Evolutionary conservation across 2,329 filamentous ascomycete genomes (phyloP).

Genomic region (Arthrinium phaeospermum): DNA sequence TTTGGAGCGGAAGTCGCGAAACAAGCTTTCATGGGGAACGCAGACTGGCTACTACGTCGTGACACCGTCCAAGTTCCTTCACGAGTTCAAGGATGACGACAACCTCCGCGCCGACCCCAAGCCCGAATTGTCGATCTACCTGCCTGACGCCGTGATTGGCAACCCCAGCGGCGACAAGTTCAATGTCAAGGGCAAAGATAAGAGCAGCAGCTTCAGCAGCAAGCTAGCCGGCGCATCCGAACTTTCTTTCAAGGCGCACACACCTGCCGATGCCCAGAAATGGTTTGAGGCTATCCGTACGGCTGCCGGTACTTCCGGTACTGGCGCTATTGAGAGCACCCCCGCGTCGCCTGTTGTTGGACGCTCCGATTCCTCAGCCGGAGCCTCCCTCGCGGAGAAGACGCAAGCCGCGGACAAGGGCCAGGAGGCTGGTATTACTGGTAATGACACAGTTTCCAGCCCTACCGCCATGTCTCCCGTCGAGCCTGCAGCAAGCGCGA

Average conservation of each 20-base stretch:
- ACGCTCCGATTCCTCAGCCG: slow-evolving; percentile 28
- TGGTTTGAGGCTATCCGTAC: slow-evolving; percentile 79
- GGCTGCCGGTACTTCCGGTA: slow-evolving; percentile 59
- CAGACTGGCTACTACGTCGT: slow-evolving; percentile 87
- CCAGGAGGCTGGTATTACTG: slow-evolving; percentile 55
- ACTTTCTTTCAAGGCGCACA: slow-evolving; percentile 86
- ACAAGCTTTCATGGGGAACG: slow-evolving; percentile 80
- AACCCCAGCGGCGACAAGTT: slow-evolving; percentile 79
- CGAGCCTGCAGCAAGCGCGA: slow-evolving; percentile 16
- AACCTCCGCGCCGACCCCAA: slow-evolving; percentile 71
- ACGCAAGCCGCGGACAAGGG: slow-evolving; percentile 37
- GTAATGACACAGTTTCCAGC: slow-evolving; percentile 38
- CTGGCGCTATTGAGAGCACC: slow-evolving; percentile 40
- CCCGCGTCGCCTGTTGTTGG: slow-evolving; percentile 41
- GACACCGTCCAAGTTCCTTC: slow-evolving; percentile 84
- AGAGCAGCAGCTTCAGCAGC: slow-evolving; percentile 78
- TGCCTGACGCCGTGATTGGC: slow-evolving; percentile 87
- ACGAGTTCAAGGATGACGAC: slow-evolving; percentile 96
- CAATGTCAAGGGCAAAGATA: slow-evolving; percentile 93
- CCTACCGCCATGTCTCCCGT: slow-evolving; percentile 39
- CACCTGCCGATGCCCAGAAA: slow-evolving; percentile 77
- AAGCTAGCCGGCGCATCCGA: slow-evolving; percentile 83
- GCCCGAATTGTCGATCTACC: slow-evolving; percentile 88
- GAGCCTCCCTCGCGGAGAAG: slow-evolving; percentile 35
- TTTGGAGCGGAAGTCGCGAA: slow-evolving; percentile 88